Conservation (phyloP, 257 asterid genomes). For the Primulina huaijiensis region DNA sequence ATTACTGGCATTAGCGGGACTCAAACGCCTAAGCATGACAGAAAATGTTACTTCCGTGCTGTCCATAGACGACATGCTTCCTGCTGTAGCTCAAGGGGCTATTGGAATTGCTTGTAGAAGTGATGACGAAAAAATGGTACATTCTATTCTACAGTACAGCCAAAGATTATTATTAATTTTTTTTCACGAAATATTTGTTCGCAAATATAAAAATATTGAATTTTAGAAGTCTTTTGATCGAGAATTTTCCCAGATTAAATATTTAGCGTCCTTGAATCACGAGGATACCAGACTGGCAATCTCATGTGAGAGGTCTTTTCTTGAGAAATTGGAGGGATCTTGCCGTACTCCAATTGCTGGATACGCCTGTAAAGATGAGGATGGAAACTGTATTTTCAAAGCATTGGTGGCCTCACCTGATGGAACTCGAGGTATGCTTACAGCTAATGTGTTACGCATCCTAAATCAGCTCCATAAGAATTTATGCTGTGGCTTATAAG, state of each 20-base stretch:
- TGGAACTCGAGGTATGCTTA: no score
- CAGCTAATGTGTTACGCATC: not conserved
- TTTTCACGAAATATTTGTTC: not conserved
- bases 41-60: slow-evolving; percentile 69
- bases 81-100: slow-evolving; percentile 99
- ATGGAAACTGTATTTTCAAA: no score
- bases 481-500: not conserved
- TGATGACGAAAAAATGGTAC: slow-evolving; percentile 83
- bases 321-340: no score
- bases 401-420: no score
- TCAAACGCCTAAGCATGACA: slow-evolving; percentile 83
- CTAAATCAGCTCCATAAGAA: not conserved
- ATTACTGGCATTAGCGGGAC: slow-evolving; percentile 84
- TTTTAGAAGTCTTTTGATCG: slow-evolving; percentile 16
- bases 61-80: slow-evolving; percentile 94
- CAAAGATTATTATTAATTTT: no score
- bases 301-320: no score
- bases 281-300: no score
- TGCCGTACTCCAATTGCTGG: no score
- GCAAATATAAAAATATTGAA: no score
- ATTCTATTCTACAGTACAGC: no score
- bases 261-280: no score
- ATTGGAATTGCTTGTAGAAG: slow-evolving; percentile 89
- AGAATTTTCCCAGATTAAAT: slow-evolving; percentile 19
- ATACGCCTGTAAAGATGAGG: no score